phyloP scores from a whole-genome alignment of 2,329 filamentous ascomycete species.

The Aspergillus novoparasiticus region DNA sequence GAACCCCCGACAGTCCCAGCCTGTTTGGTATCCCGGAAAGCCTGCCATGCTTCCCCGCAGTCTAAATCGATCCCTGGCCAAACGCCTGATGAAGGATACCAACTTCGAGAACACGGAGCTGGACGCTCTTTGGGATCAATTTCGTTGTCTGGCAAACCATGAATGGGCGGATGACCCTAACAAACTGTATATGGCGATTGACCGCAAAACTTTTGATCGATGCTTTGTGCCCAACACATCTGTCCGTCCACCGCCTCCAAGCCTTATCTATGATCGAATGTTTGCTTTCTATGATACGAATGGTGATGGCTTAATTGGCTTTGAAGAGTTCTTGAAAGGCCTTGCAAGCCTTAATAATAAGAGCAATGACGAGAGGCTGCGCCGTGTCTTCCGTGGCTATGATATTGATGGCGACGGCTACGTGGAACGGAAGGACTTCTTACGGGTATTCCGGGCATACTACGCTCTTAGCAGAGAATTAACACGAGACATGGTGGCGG shows the following conservation, averaged over 20 bases:
- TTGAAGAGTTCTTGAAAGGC: conserved; percentile 86
- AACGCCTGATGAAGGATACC: conserved; percentile 70
- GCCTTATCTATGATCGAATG: conserved; percentile 92
- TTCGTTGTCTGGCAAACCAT: conserved; percentile 87
- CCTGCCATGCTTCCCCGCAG: conserved; percentile 69
- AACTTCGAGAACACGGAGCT: conserved; percentile 83
- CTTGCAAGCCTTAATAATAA: conserved; percentile 67
- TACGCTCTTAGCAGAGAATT: conserved; percentile 89
- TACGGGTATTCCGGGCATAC: conserved; percentile 89
- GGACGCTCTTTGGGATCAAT: conserved; percentile 95
- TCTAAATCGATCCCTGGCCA: conserved; percentile 68
- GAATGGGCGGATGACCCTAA: conserved; percentile 82
- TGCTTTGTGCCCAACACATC: conserved; percentile 85
- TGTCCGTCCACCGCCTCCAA: conserved; percentile 75
- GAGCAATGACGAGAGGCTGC: conserved; percentile 65
- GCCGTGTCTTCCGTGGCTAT: conserved; percentile 81
- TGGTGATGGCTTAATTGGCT: conserved; percentile 83
- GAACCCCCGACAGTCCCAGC: conserved; percentile 73
- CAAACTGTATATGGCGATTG: conserved; percentile 78
- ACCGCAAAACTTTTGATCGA: conserved; percentile 87
- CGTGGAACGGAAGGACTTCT: conserved; percentile 81
- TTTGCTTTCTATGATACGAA: conserved; percentile 96
- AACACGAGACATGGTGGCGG: conserved; percentile 78
- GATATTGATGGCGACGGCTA: conserved; percentile 88
- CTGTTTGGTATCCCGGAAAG: conserved; percentile 86